Evolutionary conservation across 129 eudicot genomes (phyloP), one percentile per base, ranked within the genome.

Genomic region (Helianthus tuberosus): DNA sequence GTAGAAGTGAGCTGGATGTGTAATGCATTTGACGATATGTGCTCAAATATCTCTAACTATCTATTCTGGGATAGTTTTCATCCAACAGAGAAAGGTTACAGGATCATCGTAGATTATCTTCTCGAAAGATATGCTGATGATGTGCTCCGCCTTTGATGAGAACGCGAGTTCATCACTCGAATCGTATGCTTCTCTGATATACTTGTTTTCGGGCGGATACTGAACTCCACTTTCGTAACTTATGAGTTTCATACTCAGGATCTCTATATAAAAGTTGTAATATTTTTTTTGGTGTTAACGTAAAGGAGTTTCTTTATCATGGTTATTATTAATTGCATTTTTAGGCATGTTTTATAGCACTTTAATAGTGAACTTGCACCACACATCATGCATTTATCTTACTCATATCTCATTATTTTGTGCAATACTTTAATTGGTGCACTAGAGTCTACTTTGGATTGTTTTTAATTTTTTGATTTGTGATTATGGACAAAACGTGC

Each of bases 21-120:
- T 63, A 77, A 77, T 35, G 53, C 25, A 7, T 38, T 77, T 46
- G 82, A 50, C 23, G 64, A 14, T 17, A 71, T 85, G 1, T 88
- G 95, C 59, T 20, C 83, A 0, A 65, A 86, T 60, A 75, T 71
- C 6, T 73, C 77, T 0, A 69, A 87, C 0, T 83, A 82, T 53
- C 78, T 89, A 25, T 89, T 87, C 6, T 89, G 92, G 92, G 96
- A 89, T 62, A 85, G 92, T 70, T 87, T 84, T 78, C 92, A 89
- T 75, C 89, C 81, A 7, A 89, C 96, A 1, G 96, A 84, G 47
- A 83, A 50, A 48, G 87, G 88, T 13, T 87, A 87, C 74, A 82
- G 75, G 64, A 58, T 86, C 61, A 74, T 86, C 2, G 85, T 80
- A 29, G 80, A 75, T 17, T 52, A 77, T 29, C 54, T 83, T 14